Evolutionary conservation across 371 early-diverging fungal species (phyloP).

Genomic region (Choanephora cucurbitarum): DNA sequence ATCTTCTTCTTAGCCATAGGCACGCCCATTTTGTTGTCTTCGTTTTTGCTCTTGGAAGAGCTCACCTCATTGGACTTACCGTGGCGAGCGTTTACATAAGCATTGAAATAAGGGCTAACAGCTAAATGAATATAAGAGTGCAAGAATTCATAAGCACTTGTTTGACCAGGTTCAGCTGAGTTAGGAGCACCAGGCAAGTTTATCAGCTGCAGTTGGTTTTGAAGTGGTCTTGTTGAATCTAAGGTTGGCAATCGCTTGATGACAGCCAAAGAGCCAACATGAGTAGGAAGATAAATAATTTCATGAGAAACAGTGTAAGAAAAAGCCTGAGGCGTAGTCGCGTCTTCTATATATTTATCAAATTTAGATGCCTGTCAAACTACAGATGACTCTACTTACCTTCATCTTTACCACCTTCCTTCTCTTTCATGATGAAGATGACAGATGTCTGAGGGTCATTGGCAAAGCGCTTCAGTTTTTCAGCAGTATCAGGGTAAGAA

Average conservation of each 20-base stretch:
- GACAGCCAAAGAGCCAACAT: constrained; percentile 83
- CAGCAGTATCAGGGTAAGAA: constrained; percentile 67
- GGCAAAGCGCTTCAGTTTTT: constrained; percentile 78
- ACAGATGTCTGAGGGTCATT: constrained; percentile 76
- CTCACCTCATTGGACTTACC: constrained; percentile 33
- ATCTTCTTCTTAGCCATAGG: constrained; percentile 97
- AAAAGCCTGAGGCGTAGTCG: constrained; percentile 38
- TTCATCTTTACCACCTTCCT: constrained; percentile 58
- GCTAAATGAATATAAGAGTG: constrained; percentile 93
- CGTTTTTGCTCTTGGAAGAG: constrained; percentile 56
- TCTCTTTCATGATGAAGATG: constrained; percentile 81
- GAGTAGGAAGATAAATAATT: constrained; percentile 71
- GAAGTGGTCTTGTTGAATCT: constrained; percentile 75
- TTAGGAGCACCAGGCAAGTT: constrained; percentile 89
- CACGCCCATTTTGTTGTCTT: constrained; percentile 88
- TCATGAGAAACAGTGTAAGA: constrained; percentile 76
- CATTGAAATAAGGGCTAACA: constrained; percentile 96
- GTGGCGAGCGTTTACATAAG: constrained; percentile 80
- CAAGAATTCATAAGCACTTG: constrained; percentile 89
- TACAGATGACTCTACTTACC: too few relatives aligned
- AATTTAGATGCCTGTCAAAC: too few relatives aligned
- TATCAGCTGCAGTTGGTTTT: constrained; percentile 86
- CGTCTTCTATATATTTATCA: constrained; percentile 39
- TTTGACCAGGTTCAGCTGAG: constrained; percentile 53
- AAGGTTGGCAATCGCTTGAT: constrained; percentile 85